A percentile compares a stretch with the other conserved stretches of the same genome.
Conservation (phyloP, 208 protist genomes). For the Angomonas deanei region DNA sequence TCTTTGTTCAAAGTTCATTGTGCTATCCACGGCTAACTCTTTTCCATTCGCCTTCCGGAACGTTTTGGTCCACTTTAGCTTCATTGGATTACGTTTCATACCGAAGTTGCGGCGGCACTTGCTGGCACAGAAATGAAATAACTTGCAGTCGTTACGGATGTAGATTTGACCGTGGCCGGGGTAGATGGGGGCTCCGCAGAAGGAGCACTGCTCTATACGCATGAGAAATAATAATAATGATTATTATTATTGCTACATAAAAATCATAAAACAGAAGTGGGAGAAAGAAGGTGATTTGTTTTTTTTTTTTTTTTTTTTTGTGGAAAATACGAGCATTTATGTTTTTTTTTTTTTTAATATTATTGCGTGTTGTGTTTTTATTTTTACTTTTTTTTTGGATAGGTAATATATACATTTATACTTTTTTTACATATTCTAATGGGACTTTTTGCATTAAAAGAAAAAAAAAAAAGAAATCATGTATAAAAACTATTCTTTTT, state of each 20-base stretch:
- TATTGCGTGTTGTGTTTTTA: not conserved
- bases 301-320: conserved; percentile 9
- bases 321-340: too few species aligned
- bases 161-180: conserved; percentile 99
- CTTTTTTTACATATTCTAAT: conserved; percentile 3
- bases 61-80: conserved; percentile 99
- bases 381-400: not conserved
- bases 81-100: conserved; percentile 99
- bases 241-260: not conserved
- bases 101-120: conserved; percentile 99
- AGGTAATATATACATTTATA: not conserved
- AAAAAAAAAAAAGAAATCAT: conserved; percentile 15
- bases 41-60: conserved; percentile 97
- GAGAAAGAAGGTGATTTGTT: not conserved
- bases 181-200: conserved; percentile 97
- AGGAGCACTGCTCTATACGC: conserved; percentile 98
- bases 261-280: not conserved
- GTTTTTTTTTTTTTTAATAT: too few species aligned
- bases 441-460: not conserved
- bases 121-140: conserved; percentile 96
- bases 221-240: conserved; percentile 32
- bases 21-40: conserved; percentile 97
- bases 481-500: not conserved
- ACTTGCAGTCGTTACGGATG: conserved; percentile 98
- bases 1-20: conserved; percentile 98